These are phyloP conservation scores for Plantago ovata DNA, from an alignment of 257 asterid species.

Conservation along the genomic window DNA sequence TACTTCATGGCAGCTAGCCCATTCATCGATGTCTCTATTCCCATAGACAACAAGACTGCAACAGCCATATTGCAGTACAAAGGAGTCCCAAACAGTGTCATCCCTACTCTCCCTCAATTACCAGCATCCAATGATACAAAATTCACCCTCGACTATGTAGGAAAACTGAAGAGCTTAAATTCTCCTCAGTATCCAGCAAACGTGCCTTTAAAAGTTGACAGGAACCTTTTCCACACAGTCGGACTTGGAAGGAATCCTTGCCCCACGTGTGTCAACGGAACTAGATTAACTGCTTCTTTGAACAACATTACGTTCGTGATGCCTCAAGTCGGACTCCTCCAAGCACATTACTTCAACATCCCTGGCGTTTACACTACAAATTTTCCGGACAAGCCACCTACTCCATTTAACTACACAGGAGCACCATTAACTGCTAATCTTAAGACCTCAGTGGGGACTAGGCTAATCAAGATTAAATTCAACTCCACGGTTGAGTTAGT, in stretches of 20 bases:
- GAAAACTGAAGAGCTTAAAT: slow-evolving; percentile 37
- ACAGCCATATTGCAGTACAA: slow-evolving; percentile 44
- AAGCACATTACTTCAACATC: slow-evolving; percentile 39
- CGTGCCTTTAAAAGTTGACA: slow-evolving; percentile 38
- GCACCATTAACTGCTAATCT: slow-evolving; percentile 45
- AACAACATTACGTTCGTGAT: slow-evolving; percentile 47
- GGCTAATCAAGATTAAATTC: slow-evolving; percentile 36
- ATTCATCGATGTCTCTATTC: slow-evolving; percentile 37
- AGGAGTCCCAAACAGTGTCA: slow-evolving; percentile 29
- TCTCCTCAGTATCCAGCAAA: slow-evolving; percentile 40
- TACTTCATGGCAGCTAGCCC: slow-evolving; percentile 50
- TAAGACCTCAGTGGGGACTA: slow-evolving; percentile 34
- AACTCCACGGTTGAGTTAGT: slow-evolving; percentile 44
- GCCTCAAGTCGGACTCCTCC: slow-evolving; percentile 45
- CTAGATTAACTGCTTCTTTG: slow-evolving; percentile 39
- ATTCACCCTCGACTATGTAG: slow-evolving; percentile 25
- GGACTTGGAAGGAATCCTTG: slow-evolving; percentile 42
- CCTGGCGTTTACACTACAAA: slow-evolving; percentile 32
- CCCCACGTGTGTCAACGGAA: slow-evolving; percentile 39
- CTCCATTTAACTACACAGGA: slow-evolving; percentile 40
- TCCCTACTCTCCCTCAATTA: slow-evolving; percentile 35
- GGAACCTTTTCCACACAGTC: slow-evolving; percentile 37
- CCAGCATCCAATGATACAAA: slow-evolving; percentile 37
- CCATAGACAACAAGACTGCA: slow-evolving; percentile 44
- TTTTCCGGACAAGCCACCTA: slow-evolving; percentile 46